Base-by-base conservation (phyloP, 1,284 basidiomycete genomes). In the Sanguinoderma infundibulare region DNA sequence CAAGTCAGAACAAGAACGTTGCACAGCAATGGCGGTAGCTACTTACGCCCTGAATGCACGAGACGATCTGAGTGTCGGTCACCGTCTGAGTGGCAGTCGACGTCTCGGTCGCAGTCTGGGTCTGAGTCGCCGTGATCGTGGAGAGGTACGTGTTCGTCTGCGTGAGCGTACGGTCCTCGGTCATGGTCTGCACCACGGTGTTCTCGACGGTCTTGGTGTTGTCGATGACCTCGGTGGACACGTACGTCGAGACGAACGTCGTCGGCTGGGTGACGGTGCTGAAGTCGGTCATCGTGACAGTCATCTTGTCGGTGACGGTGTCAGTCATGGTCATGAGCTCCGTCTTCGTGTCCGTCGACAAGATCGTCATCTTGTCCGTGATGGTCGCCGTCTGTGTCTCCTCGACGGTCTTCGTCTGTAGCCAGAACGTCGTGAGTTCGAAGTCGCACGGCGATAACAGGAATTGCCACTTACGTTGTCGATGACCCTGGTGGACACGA, bases 191-290 rank as follows among this genome's bases (percentile, higher is more conserved):
- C 28, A 71, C 69, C 63, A 70, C 59, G 10, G 74, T 76, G 52
- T 67, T 42, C 66, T 73, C 72, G 53, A 75, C 68, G 15, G 72
- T 73, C 68, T 70, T 68, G 55, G 72, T 73, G 66, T 86, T 84
- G 72, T 89, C 83, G 62, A 86, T 83, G 71, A 87, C 80, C 62
- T 81, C 64, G 36, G 87, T 89, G 70, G 77, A 80, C 55, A 87
- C 81, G 72, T 77, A 85, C 46, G 82, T 76, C 40, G 75, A 82
- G 62, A 78, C 78, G 73, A 81, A 87, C 12, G 87, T 89, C 14
- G 86, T 88, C 14, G 73, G 72, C 69, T 75, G 62, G 35, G 71
- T 64, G 59, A 70, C 38, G 35, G 73, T 74, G 67, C 71, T 73
- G 63, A 73, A 46, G 46, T 69, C 53, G 36, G 73, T 75, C 62